Evolutionary conservation across 306 rosid species (phyloP), one percentile per base, ranked within the genome.

Genomic region (Acacia confusa): DNA sequence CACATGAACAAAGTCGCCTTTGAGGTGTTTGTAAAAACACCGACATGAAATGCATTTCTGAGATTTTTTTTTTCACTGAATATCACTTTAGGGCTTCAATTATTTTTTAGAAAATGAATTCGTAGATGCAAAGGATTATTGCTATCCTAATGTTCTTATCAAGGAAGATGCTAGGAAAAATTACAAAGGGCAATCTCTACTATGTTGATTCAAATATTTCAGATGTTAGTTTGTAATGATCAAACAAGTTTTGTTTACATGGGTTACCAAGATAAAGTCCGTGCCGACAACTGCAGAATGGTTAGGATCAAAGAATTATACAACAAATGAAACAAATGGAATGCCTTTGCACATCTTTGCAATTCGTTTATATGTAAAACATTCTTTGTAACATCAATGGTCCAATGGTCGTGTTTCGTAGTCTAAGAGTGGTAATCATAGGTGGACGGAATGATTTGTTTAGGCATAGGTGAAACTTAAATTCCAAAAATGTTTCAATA

Each of bases 11-110:
- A 65, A 65, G 12, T 70, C 36, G 30, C 19, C 75, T 40, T 57
- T 14, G 13, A 86, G 81, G 78, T 82, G 86, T 70, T 85, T 75
- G 85, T 50, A 25, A 47, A 36, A 78, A 78, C 52, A 7, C 67
- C 84, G 19, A 1, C 6, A 5, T n/a, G 72, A 13, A 66, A 50
- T 70, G 19, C 74, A 28, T 64, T 41, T 47, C 72, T 76, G 8
- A 9, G 19, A 14, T 34, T 34, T 34, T 20, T 44, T 75, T 9
- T 63, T 44, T 28, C 44, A 1, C 12, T 17, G 19, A 47, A 47
- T 15, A 47, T 47, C 53, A 66, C 7, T 12, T 71, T 45, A n/a
- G 40, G 11, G 13, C 58, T 44, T n/a, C 13, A 57, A 0, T 40
- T 45, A 17, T 25, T 73, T 28, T 36, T 30, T n/a, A 60, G 15